These are phyloP conservation scores for Hyaloscypha variabilis DNA, from an alignment of 495 filamentous ascomycete genomes.

Conservation along the genomic window DNA sequence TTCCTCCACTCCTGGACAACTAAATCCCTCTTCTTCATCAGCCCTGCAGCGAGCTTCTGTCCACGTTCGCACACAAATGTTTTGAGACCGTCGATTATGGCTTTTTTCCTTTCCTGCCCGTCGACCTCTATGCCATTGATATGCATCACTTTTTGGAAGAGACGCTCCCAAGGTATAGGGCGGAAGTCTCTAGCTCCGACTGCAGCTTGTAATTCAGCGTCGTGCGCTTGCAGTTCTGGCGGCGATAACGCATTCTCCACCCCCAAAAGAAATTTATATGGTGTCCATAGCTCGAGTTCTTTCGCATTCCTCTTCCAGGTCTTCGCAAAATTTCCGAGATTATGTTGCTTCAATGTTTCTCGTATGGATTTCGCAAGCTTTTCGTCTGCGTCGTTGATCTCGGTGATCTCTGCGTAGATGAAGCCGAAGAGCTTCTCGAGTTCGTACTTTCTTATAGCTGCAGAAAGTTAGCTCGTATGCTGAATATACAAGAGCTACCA, in stretches of 20 bases:
- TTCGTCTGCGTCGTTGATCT: slow-evolving; percentile 1
- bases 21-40: not conserved
- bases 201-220: not conserved
- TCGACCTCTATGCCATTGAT: not conserved
- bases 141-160: not conserved
- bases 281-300: slow-evolving; percentile 6
- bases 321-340: slow-evolving; percentile 7
- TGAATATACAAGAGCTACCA: not conserved
- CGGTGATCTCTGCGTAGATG: not conserved
- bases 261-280: not conserved
- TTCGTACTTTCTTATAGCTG: slow-evolving; percentile 8
- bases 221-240: not conserved
- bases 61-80: not conserved
- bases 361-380: slow-evolving; percentile 13
- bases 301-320: not conserved
- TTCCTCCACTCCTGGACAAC: not conserved
- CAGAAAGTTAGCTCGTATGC: not conserved
- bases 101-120: not conserved
- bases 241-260: slow-evolving; percentile 1
- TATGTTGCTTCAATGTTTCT: not conserved
- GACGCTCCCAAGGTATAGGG: not conserved
- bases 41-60: not conserved
- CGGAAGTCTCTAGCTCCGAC: not conserved
- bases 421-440: not conserved
- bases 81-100: not conserved